These are phyloP conservation scores for Leucocoprinus leucothites DNA, from an alignment of 768 basidiomycete genomes.

Conservation along the genomic window DNA sequence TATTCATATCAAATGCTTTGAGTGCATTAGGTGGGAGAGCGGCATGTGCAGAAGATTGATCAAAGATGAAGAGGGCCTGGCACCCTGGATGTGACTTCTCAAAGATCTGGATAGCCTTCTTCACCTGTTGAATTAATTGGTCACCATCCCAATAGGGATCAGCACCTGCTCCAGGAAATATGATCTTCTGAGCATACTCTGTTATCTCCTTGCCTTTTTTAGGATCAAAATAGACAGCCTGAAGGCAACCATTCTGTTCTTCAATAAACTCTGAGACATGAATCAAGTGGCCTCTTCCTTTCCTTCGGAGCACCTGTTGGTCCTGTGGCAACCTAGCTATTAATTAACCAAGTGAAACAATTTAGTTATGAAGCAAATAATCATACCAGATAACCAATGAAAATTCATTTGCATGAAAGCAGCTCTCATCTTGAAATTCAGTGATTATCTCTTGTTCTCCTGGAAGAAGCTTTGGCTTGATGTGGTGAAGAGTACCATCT, in stretches of 20 bases:
- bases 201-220: conserved; percentile 27
- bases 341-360: neutral
- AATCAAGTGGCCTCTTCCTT: conserved; percentile 30
- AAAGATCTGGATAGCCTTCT: conserved; percentile 31
- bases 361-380: too few species aligned
- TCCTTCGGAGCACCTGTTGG: conserved; percentile 23
- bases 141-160: conserved; percentile 37
- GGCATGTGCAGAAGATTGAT: conserved; percentile 41
- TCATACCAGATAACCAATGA: conserved; percentile 11
- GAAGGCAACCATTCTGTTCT: conserved; percentile 27
- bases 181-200: conserved; percentile 31
- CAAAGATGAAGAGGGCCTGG: conserved; percentile 33
- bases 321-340: conserved; percentile 13
- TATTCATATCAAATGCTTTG: conserved; percentile 42
- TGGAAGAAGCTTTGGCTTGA: conserved; percentile 17
- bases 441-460: conserved; percentile 25
- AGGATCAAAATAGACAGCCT: conserved; percentile 18
- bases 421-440: conserved; percentile 29
- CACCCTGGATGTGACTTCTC: conserved; percentile 30
- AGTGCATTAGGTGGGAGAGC: conserved; percentile 34
- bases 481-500: conserved; percentile 14
- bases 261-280: conserved; percentile 41
- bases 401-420: conserved; percentile 26
- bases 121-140: conserved; percentile 31
- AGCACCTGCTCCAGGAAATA: conserved; percentile 30